Conservation (phyloP, 1,284 basidiomycete genomes). For the Macrocystidia cucumis region DNA sequence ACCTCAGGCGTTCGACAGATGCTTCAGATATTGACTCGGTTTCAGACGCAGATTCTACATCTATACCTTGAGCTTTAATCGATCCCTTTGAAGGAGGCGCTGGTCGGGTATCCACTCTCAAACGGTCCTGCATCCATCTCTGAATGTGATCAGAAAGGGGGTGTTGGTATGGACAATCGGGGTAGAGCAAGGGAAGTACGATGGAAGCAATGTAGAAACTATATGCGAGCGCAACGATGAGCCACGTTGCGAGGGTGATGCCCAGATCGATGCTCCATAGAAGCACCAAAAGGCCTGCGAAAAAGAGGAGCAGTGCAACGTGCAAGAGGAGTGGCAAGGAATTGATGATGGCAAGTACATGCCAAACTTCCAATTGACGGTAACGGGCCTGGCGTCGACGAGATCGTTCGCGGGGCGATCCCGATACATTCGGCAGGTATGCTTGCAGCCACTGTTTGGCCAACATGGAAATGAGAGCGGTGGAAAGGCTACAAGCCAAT, state of each 20-base stretch:
- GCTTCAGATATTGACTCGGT: too few relatives aligned
- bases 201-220: conserved; percentile 28
- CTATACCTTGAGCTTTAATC: too few relatives aligned
- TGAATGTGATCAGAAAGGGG: conserved; percentile 29
- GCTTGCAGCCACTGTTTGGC: conserved; percentile 37
- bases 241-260: conserved; percentile 24
- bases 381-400: conserved; percentile 28
- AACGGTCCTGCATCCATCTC: too few relatives aligned
- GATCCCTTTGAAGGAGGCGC: too few relatives aligned
- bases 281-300: conserved; percentile 31
- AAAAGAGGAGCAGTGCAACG: conserved; percentile 33
- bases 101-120: too few relatives aligned
- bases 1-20: too few relatives aligned
- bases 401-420: conserved; percentile 25
- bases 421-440: conserved; percentile 22
- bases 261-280: conserved; percentile 27
- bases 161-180: conserved; percentile 34
- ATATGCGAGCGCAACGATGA: conserved; percentile 27
- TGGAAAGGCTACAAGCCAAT: conserved; percentile 29
- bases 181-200: conserved; percentile 28
- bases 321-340: conserved; percentile 35
- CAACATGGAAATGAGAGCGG: conserved; percentile 34
- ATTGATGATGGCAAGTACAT: conserved; percentile 28
- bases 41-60: too few relatives aligned
- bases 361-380: conserved; percentile 27